phyloP scores from a whole-genome alignment of 2,329 filamentous ascomycete genomes.

The Pseudonectria foliicola region DNA sequence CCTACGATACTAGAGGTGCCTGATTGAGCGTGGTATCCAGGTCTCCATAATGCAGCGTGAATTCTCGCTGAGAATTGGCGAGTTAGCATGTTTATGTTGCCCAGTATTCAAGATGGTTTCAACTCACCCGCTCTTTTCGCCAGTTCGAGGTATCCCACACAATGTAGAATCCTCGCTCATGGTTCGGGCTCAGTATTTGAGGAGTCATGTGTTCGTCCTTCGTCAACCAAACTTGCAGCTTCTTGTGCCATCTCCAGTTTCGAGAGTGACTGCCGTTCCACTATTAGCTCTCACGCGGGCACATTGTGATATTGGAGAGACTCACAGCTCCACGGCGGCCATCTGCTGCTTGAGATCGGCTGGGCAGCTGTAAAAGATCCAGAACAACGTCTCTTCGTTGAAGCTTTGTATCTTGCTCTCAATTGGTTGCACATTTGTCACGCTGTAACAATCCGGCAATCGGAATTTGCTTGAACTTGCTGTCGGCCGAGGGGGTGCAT shows the following conservation, averaged over 20 bases:
- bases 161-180: conserved; percentile 60
- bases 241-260: conserved; percentile 65
- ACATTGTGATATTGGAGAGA: not conserved
- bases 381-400: conserved; percentile 62
- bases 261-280: conserved; percentile 45
- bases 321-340: conserved; percentile 57
- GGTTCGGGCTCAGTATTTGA: conserved; percentile 48
- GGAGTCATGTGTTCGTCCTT: conserved; percentile 62
- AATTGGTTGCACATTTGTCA: conserved; percentile 58
- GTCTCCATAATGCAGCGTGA: conserved; percentile 55
- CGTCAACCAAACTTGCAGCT: conserved; percentile 58
- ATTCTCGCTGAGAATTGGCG: conserved; percentile 42
- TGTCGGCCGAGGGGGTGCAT: conserved; percentile 49
- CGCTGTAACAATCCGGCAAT: conserved; percentile 59
- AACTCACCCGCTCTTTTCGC: conserved; percentile 55
- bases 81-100: conserved; percentile 11
- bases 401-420: conserved; percentile 60
- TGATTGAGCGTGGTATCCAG: conserved; percentile 43
- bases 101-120: not conserved
- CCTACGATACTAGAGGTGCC: conserved; percentile 23
- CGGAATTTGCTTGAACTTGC: conserved; percentile 44
- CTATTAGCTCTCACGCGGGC: conserved; percentile 3
- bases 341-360: conserved; percentile 56
- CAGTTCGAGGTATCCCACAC: conserved; percentile 58
- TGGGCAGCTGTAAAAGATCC: conserved; percentile 63